These are phyloP conservation scores for Pseudocercospora crystallina DNA, from an alignment of 2,329 filamentous ascomycete genomes.

Conservation along the genomic window DNA sequence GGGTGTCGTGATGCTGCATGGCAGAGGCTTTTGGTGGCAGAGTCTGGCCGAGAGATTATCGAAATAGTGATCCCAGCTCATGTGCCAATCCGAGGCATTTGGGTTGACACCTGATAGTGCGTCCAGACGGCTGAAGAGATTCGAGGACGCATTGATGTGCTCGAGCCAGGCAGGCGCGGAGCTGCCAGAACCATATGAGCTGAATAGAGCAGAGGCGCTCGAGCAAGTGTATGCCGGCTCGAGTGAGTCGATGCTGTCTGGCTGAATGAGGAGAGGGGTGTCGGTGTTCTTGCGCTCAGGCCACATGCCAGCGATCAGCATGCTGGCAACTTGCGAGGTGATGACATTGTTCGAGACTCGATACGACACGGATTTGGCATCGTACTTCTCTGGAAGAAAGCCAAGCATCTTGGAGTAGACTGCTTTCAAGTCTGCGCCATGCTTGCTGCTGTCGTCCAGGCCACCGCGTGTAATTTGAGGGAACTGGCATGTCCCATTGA, in stretches of 20 bases:
- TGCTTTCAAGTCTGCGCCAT: slow-evolving; percentile 73
- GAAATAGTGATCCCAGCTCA: slow-evolving; percentile 76
- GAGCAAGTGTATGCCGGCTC: slow-evolving; percentile 71
- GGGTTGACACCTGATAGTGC: slow-evolving; percentile 64
- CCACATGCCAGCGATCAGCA: slow-evolving; percentile 72
- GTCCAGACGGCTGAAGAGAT: slow-evolving; percentile 63
- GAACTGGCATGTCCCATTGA: slow-evolving; percentile 74
- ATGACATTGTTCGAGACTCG: slow-evolving; percentile 81
- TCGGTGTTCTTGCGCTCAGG: slow-evolving; percentile 32
- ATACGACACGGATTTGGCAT: slow-evolving; percentile 56
- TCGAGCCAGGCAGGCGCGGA: slow-evolving; percentile 57
- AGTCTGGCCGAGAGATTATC: slow-evolving; percentile 79
- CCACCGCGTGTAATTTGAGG: slow-evolving; percentile 75
- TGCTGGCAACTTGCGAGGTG: slow-evolving; percentile 75
- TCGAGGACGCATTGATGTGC: slow-evolving; percentile 59
- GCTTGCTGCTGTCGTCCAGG: slow-evolving; percentile 71
- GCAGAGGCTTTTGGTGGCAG: slow-evolving; percentile 71
- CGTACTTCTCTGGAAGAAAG: slow-evolving; percentile 60
- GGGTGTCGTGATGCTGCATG: slow-evolving; percentile 59
- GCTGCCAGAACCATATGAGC: slow-evolving; percentile 48
- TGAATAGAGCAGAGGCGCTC: slow-evolving; percentile 47
- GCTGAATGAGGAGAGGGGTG: slow-evolving; percentile 47
- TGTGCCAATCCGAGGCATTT: slow-evolving; percentile 63
- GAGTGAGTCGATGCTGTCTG: slow-evolving; percentile 65
- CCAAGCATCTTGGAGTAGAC: slow-evolving; percentile 70